Evolutionary conservation across 2,329 filamentous ascomycete genomes (phyloP).

Genomic region (Hypocreales sp.): DNA sequence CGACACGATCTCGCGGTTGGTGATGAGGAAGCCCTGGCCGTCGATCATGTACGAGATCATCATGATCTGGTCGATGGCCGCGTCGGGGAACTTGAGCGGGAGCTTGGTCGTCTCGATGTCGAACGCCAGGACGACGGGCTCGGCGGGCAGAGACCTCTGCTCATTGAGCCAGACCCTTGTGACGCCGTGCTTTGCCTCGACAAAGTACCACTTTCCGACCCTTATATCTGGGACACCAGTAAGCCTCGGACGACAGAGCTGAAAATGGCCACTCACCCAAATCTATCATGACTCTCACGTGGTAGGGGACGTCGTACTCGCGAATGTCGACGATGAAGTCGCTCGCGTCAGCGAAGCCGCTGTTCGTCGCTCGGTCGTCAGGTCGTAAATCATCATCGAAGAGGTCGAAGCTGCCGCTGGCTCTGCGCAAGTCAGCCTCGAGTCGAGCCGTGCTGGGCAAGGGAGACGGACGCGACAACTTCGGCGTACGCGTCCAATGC

Average conservation of each 20-base stretch:
- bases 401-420: constrained; percentile 76
- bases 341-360: constrained; percentile 69
- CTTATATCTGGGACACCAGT: constrained; percentile 55
- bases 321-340: constrained; percentile 97
- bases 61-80: constrained; percentile 92
- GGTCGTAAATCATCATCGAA: constrained; percentile 83
- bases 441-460: too few species aligned
- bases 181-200: constrained; percentile 83
- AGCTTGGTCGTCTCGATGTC: constrained; percentile 98
- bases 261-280: constrained; percentile 55
- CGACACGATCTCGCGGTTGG: constrained; percentile 92
- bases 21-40: constrained; percentile 93
- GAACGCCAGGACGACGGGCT: constrained; percentile 96
- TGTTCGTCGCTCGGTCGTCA: constrained; percentile 64
- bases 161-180: constrained; percentile 75
- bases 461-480: constrained; percentile 60
- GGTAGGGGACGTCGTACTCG: constrained; percentile 98
- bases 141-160: constrained; percentile 75
- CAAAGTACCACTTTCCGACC: constrained; percentile 92
- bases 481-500: constrained; percentile 98
- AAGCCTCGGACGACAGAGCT: too few species aligned
- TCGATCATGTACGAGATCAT: constrained; percentile 99
- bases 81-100: constrained; percentile 91
- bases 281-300: constrained; percentile 97
- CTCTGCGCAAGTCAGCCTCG: constrained; percentile 26